Conservation (phyloP, 2,329 filamentous ascomycete genomes). For the Penicillium sp. region DNA sequence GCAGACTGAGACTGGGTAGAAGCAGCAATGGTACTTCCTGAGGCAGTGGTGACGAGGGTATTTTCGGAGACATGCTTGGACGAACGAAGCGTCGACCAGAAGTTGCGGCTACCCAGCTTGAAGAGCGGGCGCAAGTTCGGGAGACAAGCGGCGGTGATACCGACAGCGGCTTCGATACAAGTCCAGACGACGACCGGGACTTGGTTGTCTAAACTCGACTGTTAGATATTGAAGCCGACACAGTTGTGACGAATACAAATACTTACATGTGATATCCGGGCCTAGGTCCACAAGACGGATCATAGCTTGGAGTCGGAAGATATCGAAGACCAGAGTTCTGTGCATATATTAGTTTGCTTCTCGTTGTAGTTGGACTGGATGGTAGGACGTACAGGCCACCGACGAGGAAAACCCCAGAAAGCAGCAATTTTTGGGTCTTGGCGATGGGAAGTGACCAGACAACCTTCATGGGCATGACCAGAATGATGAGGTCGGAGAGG, state of each 20-base stretch:
- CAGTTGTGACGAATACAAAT: too few relatives aligned
- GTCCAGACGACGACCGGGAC: slow-evolving; percentile 31
- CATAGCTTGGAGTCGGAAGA: slow-evolving; percentile 28
- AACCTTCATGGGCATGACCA: slow-evolving; percentile 27
- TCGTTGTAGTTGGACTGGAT: not conserved
- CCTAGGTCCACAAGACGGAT: slow-evolving; percentile 24
- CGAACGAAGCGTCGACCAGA: slow-evolving; percentile 23
- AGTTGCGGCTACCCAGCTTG: slow-evolving; percentile 15
- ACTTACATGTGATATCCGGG: slow-evolving; percentile 31
- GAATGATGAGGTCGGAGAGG: slow-evolving; percentile 27
- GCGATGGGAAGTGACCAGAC: slow-evolving; percentile 29
- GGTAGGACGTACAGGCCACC: slow-evolving; percentile 26
- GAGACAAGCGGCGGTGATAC: slow-evolving; percentile 31
- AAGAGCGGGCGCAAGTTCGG: slow-evolving; percentile 30
- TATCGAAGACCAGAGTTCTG: slow-evolving; percentile 29
- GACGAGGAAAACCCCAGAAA: slow-evolving; percentile 30
- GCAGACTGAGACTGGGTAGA: too few relatives aligned
- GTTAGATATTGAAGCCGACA: not conserved
- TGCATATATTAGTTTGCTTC: not conserved
- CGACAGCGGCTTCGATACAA: slow-evolving; percentile 30
- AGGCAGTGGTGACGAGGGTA: slow-evolving; percentile 6
- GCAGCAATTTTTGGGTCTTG: slow-evolving; percentile 22
- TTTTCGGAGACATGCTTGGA: slow-evolving; percentile 11
- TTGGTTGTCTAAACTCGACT: slow-evolving; percentile 25
- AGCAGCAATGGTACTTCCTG: slow-evolving; percentile 2